These are phyloP conservation scores for Kwoniella sp. DNA, from an alignment of 768 basidiomycete genomes.

Conservation along the genomic window DNA sequence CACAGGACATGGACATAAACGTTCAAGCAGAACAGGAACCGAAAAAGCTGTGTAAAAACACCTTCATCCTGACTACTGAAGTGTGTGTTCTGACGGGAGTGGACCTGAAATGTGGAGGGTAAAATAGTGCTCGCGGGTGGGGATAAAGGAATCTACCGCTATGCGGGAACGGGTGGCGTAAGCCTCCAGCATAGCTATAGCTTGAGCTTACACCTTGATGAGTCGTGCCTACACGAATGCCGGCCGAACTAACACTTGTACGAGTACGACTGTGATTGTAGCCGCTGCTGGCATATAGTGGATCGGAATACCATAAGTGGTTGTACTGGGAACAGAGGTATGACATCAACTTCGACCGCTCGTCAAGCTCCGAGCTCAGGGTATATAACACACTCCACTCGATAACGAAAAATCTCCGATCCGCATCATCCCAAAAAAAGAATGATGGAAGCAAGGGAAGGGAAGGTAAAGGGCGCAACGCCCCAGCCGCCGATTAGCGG, in stretches of 20 bases:
- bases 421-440: background rate
- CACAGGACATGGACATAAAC: too few relatives aligned
- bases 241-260: too few relatives aligned
- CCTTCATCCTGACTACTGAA: too few relatives aligned
- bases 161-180: background rate
- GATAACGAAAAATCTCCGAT: constrained; percentile 1
- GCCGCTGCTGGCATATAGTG: too few relatives aligned
- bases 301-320: too few relatives aligned
- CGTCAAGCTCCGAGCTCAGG: background rate
- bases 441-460: background rate
- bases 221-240: too few relatives aligned
- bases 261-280: too few relatives aligned
- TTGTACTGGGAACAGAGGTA: too few relatives aligned
- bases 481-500: background rate
- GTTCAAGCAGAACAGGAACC: too few relatives aligned
- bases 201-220: background rate
- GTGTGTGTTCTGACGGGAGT: background rate
- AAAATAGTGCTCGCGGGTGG: too few relatives aligned
- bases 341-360: background rate
- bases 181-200: background rate
- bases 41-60: too few relatives aligned
- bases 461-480: background rate
- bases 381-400: too few relatives aligned
- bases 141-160: background rate
- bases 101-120: background rate